Evolutionary conservation across 768 basidiomycete genomes (phyloP).

Genomic region (Mrakia frigida): DNA sequence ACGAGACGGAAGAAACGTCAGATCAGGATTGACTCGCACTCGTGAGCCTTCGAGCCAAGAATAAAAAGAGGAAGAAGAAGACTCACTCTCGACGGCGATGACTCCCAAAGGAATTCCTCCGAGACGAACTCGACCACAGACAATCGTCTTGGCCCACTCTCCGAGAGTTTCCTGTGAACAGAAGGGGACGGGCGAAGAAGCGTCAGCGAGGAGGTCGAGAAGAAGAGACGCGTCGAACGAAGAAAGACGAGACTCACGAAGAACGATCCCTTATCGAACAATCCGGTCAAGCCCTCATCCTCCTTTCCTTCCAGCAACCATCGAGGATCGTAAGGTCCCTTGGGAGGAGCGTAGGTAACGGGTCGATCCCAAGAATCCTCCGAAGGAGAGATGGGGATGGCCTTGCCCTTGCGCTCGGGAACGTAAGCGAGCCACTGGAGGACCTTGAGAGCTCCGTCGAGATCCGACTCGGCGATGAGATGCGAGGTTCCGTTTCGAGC

Average conservation of each 20-base stretch:
- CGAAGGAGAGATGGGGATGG: slow-evolving; percentile 68
- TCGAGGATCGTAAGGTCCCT: slow-evolving; percentile 90
- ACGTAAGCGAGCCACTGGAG: slow-evolving; percentile 92
- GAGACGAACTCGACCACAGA: slow-evolving; percentile 90
- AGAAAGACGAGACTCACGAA: slow-evolving; percentile 10
- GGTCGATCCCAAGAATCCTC: slow-evolving; percentile 86
- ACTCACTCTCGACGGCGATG: slow-evolving; percentile 81
- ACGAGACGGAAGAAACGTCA: not conserved
- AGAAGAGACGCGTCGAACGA: not conserved
- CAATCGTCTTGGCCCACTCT: slow-evolving; percentile 99
- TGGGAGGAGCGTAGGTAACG: slow-evolving; percentile 82
- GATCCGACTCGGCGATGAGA: slow-evolving; percentile 85
- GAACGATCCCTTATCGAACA: slow-evolving; percentile 97
- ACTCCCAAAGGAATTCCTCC: slow-evolving; percentile 97
- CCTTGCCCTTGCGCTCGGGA: slow-evolving; percentile 71
- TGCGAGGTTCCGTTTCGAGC: slow-evolving; percentile 99
- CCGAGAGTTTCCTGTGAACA: slow-evolving; percentile 79
- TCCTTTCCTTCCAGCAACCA: slow-evolving; percentile 96
- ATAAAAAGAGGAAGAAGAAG: not conserved
- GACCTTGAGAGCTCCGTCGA: slow-evolving; percentile 91
- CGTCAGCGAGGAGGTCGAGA: not conserved
- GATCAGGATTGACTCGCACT: no score
- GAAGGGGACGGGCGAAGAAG: not conserved
- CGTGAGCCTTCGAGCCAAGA: no score
- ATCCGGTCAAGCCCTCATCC: slow-evolving; percentile 82